Percentiles rank a stretch among this genome's conserved stretches.
Evolutionary conservation across 2,329 filamentous ascomycete species (phyloP).

Genomic region (Gnomoniopsis sp.): DNA sequence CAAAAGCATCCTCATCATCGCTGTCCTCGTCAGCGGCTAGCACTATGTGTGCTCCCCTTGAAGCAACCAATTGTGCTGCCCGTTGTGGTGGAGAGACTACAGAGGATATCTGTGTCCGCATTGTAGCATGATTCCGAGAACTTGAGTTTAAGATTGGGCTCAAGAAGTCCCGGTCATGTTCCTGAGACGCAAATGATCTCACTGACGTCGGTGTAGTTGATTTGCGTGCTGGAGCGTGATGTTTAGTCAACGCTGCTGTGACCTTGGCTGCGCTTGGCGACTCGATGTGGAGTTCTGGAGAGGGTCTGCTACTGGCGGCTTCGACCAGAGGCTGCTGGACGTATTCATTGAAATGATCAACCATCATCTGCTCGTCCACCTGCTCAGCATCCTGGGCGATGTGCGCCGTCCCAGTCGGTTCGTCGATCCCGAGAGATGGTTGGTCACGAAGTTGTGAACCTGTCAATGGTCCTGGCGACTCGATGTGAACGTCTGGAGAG

Average conservation of each 20-base stretch:
- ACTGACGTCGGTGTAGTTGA: slow-evolving; percentile 1
- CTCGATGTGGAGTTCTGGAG: slow-evolving; percentile 4
- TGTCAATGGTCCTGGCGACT: background rate
- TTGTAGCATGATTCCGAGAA: background rate
- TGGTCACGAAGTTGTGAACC: background rate
- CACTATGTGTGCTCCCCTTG: background rate
- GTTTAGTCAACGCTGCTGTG: background rate
- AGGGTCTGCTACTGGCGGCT: background rate
- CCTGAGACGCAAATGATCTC: slow-evolving; percentile 11
- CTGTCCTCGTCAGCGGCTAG: background rate
- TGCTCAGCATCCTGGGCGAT: background rate
- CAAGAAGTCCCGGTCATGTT: background rate
- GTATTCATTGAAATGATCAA: background rate
- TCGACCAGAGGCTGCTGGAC: background rate
- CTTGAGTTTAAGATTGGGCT: background rate
- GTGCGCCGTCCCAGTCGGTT: background rate
- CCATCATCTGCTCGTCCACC: background rate
- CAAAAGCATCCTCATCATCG: background rate
- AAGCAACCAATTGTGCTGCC: background rate
- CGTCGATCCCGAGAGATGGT: background rate
- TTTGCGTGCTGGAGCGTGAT: background rate
- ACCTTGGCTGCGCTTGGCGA: background rate
- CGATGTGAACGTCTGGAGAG: background rate
- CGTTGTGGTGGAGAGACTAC: background rate
- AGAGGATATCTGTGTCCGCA: background rate